Conservation (phyloP, 1,284 basidiomycete species). For the Porodaedalea pini region DNA sequence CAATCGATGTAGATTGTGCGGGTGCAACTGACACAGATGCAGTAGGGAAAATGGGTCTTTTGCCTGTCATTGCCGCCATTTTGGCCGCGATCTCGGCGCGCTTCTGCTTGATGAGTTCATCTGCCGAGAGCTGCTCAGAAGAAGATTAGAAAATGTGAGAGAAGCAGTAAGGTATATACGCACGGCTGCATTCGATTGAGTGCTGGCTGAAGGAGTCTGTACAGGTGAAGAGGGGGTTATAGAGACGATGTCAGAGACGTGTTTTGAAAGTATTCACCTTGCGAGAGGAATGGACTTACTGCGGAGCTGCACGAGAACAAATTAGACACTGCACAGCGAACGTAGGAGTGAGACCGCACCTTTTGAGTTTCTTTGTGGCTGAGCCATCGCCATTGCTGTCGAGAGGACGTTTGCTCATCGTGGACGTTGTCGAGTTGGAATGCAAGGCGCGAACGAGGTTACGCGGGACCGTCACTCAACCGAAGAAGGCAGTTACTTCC, state of each 20-base stretch:
- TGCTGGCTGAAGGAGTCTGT: conserved; percentile 55
- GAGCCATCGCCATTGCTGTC: conserved; percentile 37
- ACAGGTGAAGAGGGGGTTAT: conserved; percentile 58
- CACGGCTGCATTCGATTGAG: conserved; percentile 39
- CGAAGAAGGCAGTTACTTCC: not conserved
- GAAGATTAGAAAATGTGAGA: conserved; percentile 5
- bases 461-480: too few species aligned
- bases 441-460: not conserved
- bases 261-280: conserved; percentile 70
- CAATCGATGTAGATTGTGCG: conserved; percentile 25
- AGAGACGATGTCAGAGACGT: conserved; percentile 56
- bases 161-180: conserved; percentile 27
- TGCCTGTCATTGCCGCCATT: conserved; percentile 70
- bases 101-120: conserved; percentile 72
- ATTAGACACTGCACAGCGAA: conserved; percentile 13
- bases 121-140: conserved; percentile 39
- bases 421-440: conserved; percentile 2
- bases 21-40: conserved; percentile 35
- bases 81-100: conserved; percentile 83
- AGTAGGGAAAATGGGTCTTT: conserved; percentile 34
- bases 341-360: conserved; percentile 39
- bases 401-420: conserved; percentile 19
- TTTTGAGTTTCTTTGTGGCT: conserved; percentile 64
- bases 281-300: conserved; percentile 55
- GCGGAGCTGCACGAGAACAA: conserved; percentile 44